These are phyloP conservation scores for Cryptosporidium sp. DNA, from an alignment of 169 alveolate genomes.

Conservation along the genomic window DNA sequence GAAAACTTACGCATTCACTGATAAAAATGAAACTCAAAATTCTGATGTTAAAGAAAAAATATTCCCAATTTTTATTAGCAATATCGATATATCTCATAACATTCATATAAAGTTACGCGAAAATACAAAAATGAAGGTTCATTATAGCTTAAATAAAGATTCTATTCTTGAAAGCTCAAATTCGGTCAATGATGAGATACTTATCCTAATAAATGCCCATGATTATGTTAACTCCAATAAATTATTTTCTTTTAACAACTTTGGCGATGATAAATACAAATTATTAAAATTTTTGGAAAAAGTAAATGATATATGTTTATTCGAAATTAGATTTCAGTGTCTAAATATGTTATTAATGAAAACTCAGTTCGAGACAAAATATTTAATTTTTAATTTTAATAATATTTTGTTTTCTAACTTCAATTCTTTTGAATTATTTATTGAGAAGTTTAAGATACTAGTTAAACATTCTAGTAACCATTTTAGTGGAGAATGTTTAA, in stretches of 20 bases:
- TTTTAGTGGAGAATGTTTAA: slow-evolving; percentile 74
- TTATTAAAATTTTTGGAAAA: not conserved
- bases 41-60: not conserved
- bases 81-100: not conserved
- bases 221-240: not conserved
- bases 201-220: not conserved
- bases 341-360: not conserved
- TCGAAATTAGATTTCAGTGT: not conserved
- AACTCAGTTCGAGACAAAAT: not conserved
- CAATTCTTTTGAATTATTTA: slow-evolving; percentile 40
- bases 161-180: not conserved
- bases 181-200: not conserved
- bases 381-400: not conserved
- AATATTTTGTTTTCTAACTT: not conserved
- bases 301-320: not conserved
- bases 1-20: not conserved
- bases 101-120: not conserved
- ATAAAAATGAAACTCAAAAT: not conserved
- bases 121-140: not conserved
- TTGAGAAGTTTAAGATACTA: slow-evolving; percentile 72
- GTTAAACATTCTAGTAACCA: slow-evolving; percentile 63
- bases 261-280: not conserved
- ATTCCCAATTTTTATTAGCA: not conserved
- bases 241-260: not conserved
- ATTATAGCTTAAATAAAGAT: not conserved